Evolutionary conservation across 2,329 filamentous ascomycete species (phyloP).

Genomic region (Zymoseptoria passerinii): DNA sequence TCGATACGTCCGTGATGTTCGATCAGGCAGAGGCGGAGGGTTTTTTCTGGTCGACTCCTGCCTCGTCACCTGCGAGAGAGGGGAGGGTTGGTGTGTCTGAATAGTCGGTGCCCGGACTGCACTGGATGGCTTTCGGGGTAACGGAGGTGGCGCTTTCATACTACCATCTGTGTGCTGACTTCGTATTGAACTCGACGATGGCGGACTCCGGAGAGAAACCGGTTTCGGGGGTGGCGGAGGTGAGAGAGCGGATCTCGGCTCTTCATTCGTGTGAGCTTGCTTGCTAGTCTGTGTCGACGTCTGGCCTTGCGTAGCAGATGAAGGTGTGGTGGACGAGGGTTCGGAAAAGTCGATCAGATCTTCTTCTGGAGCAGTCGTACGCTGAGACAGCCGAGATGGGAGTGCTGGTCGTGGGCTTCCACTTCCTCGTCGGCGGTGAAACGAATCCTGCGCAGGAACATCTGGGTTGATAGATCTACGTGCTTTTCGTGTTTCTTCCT

Average conservation of each 20-base stretch:
- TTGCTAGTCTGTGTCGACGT: not conserved
- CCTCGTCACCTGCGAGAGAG: constrained; percentile 28
- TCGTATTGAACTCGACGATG: constrained; percentile 21
- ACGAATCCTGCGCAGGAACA: constrained; percentile 15
- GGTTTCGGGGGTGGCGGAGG: constrained; percentile 32
- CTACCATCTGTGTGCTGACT: constrained; percentile 5
- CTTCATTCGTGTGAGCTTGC: not conserved
- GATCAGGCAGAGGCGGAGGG: constrained; percentile 25
- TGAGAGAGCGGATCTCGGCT: constrained; percentile 17
- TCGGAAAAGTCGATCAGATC: constrained; percentile 44
- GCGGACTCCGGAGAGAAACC: constrained; percentile 32
- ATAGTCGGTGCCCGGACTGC: constrained; percentile 22
- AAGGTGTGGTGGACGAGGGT: constrained; percentile 2
- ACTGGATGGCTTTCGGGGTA: constrained; percentile 30
- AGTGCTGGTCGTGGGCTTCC: constrained; percentile 26
- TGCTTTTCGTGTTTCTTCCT: constrained; percentile 30
- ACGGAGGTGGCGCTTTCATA: constrained; percentile 27
- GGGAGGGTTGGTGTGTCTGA: constrained; percentile 21
- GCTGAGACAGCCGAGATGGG: constrained; percentile 24
- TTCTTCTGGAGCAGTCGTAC: constrained; percentile 21
- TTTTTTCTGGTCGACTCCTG: constrained; percentile 23
- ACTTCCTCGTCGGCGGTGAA: constrained; percentile 2
- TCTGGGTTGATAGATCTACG: constrained; percentile 32
- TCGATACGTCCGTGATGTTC: constrained; percentile 25
- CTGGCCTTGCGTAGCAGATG: not conserved